Base-by-base conservation (phyloP, 257 asterid genomes). In the Paulownia fortunei region DNA sequence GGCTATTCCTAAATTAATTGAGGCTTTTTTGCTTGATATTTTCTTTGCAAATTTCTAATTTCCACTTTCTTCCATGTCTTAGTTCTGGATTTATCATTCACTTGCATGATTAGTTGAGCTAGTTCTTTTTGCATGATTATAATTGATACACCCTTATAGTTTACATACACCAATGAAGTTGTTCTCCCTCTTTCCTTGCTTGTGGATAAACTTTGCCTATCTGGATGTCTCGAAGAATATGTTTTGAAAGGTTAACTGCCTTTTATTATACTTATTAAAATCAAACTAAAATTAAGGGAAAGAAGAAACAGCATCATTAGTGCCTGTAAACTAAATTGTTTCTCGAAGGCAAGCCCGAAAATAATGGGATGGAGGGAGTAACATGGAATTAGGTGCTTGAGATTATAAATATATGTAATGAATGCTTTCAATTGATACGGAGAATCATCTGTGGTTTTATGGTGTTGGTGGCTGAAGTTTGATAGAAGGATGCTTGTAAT, bases 241-340 rank as follows among this genome's bases (percentile, higher is more conserved):
- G 27, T 55, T 56, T 54, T 4, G 7, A 55, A 49, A 62, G 26
- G 65, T 49, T n/a, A 15, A 37, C 23, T 34, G 10, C 27, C 15
- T 70, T 32, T 76, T 27, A 10, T 26, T 36, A 26, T 27, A 46
- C 11, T 63, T 34, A 8, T 66, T 59, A 5, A 34, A 30, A n/a
- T 69, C 56, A 66, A 46, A 30, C 51, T 72, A 61, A 63, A 37
- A 46, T 11, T 15, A 74, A 32, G 55, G 67, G 59, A 64, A 63
- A 26, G n/a, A 32, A 65, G 36, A 8, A 44, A 34, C 39, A 24
- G 15, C 67, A 71, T 54, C n/a, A 16, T 32, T 47, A 10, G 41
- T 6, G 36, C 8, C 18, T 46, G 58, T 18, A 41, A 62, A 16
- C 46, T 75, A 54, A 62, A 49, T 70, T 27, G 18, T 51, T 32